Evolutionary conservation across 2,329 filamentous ascomycete genomes (phyloP).

Genomic region (Xenosphaeropsis pyriputrescens): DNA sequence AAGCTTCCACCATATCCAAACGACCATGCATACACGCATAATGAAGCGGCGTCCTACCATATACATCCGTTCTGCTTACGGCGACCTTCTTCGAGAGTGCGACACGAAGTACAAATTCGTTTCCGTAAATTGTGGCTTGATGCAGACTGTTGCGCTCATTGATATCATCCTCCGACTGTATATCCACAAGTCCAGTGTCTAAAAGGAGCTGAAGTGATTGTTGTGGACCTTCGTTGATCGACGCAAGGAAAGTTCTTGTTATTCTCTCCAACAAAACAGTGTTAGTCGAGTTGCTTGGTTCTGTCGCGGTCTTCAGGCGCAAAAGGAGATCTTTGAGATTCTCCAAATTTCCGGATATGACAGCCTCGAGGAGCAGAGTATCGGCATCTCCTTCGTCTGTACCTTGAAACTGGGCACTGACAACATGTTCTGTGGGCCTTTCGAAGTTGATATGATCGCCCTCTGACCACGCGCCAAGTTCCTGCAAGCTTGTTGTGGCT

Average conservation of each 20-base stretch:
- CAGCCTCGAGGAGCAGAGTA: conserved; percentile 73
- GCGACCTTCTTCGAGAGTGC: conserved; percentile 66
- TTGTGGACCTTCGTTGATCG: conserved; percentile 72
- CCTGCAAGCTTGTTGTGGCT: conserved; percentile 88
- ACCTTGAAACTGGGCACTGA: conserved; percentile 50
- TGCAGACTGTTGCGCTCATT: conserved; percentile 95
- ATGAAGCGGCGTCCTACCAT: conserved; percentile 83
- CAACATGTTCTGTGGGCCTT: conserved; percentile 39
- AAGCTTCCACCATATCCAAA: conserved; percentile 63
- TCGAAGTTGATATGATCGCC: conserved; percentile 86
- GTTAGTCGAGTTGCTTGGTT: conserved; percentile 42
- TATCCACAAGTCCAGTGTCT: conserved; percentile 68
- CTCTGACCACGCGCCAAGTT: conserved; percentile 93
- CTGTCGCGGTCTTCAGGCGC: conserved; percentile 44
- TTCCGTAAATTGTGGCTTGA: conserved; percentile 90
- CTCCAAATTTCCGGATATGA: conserved; percentile 66
- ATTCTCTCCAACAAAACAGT: conserved; percentile 55
- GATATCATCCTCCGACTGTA: conserved; percentile 93
- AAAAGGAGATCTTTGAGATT: conserved; percentile 68
- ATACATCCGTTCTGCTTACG: conserved; percentile 73
- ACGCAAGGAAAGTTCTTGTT: conserved; percentile 79
- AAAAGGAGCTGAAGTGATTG: conserved; percentile 64
- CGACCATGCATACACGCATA: conserved; percentile 94
- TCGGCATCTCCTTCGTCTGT: conserved; percentile 86
- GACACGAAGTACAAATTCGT: conserved; percentile 59